A percentile compares a stretch with the other conserved stretches of the same genome.
phyloP scores from a whole-genome alignment of 2,329 filamentous ascomycete genomes.

The Diaporthe sp. region DNA sequence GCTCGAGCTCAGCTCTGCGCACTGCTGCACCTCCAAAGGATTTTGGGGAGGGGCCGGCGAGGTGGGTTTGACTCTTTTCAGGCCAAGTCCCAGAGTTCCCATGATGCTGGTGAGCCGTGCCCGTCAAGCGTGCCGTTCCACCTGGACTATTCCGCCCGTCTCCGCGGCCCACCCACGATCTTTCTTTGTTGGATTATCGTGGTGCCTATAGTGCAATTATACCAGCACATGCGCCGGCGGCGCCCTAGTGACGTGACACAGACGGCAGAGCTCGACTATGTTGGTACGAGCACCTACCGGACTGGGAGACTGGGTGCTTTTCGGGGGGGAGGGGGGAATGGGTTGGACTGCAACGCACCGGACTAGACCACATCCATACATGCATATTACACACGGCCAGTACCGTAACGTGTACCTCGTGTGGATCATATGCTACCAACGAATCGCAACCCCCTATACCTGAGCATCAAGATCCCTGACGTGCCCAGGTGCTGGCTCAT shows the following conservation, averaged over 20 bases:
- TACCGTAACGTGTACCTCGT: background rate
- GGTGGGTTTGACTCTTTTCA: background rate
- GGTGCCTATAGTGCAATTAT: constrained; percentile 8
- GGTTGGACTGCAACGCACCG: constrained; percentile 6
- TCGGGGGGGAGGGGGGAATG: background rate
- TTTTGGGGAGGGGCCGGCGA: background rate
- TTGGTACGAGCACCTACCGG: constrained; percentile 22
- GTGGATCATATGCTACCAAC: constrained; percentile 21
- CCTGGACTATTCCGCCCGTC: constrained; percentile 5
- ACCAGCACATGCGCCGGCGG: constrained; percentile 19
- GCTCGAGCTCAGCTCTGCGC: background rate
- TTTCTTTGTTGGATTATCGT: constrained; percentile 24
- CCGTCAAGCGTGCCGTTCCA: background rate
- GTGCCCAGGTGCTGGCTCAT: constrained; percentile 13
- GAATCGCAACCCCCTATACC: constrained; percentile 20
- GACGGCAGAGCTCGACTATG: constrained; percentile 9
- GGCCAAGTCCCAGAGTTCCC: background rate
- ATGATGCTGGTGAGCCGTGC: constrained; percentile 16
- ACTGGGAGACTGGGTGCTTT: background rate
- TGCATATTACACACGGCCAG: constrained; percentile 5
- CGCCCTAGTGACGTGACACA: constrained; percentile 25
- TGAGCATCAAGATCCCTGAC: constrained; percentile 18
- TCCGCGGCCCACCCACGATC: background rate
- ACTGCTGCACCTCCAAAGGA: background rate
- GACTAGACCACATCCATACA: constrained; percentile 7